phyloP scores from a whole-genome alignment of 2,329 filamentous ascomycete species.

The Ceratocystis colombiana region DNA sequence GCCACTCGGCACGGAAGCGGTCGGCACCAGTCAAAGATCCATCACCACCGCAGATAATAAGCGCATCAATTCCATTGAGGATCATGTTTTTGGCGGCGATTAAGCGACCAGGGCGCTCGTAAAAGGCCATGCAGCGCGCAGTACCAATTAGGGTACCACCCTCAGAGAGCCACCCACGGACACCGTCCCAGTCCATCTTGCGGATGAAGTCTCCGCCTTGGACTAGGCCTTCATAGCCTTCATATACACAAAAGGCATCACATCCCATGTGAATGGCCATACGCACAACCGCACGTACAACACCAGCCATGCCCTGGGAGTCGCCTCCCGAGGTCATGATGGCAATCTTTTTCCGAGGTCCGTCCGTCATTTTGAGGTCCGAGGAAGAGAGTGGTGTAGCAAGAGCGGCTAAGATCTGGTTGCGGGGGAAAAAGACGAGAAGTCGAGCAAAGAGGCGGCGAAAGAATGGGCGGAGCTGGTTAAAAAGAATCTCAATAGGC shows the following conservation, averaged over 20 bases:
- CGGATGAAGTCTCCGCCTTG: constrained; percentile 79
- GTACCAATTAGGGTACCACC: constrained; percentile 95
- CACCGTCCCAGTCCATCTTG: constrained; percentile 83
- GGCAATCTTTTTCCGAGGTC: constrained; percentile 58
- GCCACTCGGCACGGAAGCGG: constrained; percentile 87
- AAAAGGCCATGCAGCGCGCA: constrained; percentile 85
- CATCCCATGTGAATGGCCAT: constrained; percentile 79
- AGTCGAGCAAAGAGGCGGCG: constrained; percentile 23
- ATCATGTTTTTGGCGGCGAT: constrained; percentile 91
- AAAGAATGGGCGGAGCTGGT: constrained; percentile 30
- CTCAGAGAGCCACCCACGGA: constrained; percentile 85
- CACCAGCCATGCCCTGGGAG: constrained; percentile 89
- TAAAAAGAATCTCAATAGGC: constrained; percentile 31
- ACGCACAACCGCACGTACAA: constrained; percentile 80
- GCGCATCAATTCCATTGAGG: constrained; percentile 80
- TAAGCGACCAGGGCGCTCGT: constrained; percentile 73
- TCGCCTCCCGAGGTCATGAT: constrained; percentile 94
- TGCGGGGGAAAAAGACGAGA: constrained; percentile 23
- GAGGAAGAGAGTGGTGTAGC: constrained; percentile 19
- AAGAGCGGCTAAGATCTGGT: constrained; percentile 23
- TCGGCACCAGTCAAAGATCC: constrained; percentile 93
- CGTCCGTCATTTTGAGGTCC: constrained; percentile 34
- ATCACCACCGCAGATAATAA: constrained; percentile 95
- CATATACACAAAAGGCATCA: constrained; percentile 72
- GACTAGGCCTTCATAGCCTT: constrained; percentile 93